phyloP scores from a whole-genome alignment of 2,329 filamentous ascomycete species.

The Berkeleyomyces basicola region DNA sequence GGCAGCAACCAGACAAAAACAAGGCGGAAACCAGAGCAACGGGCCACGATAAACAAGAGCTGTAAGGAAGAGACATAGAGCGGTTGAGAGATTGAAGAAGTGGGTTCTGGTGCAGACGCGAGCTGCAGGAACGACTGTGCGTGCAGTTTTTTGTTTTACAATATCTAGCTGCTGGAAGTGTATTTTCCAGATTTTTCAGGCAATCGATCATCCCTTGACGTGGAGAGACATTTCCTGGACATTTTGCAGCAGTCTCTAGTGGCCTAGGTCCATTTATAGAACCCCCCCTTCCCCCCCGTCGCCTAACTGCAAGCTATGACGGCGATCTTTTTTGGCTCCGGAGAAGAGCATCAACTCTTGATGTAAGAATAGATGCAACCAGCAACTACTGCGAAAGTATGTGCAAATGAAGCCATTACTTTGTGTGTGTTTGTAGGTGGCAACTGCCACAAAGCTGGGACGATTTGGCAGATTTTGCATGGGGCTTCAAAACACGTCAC shows the following conservation, averaged over 20 bases:
- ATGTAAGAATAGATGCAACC: no score
- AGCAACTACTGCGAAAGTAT: no score
- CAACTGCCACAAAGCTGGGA: no score
- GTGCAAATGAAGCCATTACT: no score
- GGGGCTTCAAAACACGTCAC: no score
- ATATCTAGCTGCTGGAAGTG: background rate
- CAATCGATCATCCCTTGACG: background rate
- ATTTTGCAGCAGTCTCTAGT: background rate
- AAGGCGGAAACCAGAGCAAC: conserved; percentile 1
- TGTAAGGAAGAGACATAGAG: background rate
- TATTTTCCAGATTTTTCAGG: background rate
- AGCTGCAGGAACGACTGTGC: conserved; percentile 7
- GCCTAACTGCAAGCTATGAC: no score
- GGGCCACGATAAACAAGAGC: background rate
- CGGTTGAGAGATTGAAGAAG: background rate
- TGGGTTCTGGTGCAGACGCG: conserved; percentile 3
- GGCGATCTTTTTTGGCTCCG: no score
- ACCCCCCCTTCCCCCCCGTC: no score
- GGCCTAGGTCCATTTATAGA: background rate
- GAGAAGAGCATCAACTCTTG: no score
- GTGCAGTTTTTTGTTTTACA: background rate
- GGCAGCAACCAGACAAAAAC: background rate
- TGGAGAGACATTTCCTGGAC: background rate
- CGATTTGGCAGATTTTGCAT: no score
- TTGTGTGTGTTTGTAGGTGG: no score